Evolutionary conservation across 352 stramenopile genomes (phyloP), one percentile per base, ranked within the genome.

Genomic region (Pythium utonaiense): DNA sequence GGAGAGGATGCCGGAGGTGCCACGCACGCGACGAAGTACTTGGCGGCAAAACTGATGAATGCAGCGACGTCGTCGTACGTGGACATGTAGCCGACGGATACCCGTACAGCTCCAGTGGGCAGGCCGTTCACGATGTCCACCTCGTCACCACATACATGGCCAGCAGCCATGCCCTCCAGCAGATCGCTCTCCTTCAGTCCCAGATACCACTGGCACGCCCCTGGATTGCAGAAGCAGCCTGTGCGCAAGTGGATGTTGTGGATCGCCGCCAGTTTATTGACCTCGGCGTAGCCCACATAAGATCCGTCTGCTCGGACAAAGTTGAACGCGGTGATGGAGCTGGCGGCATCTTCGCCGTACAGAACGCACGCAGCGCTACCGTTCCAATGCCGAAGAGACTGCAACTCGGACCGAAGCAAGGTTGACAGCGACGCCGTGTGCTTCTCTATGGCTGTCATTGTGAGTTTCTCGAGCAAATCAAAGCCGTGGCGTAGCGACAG

Each of bases 221-320:
- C 83, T n/a, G 83, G 79, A 51, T 91, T 93, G 49, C 83, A 93
- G 51, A 91, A 90, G 53, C 83, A 93, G 16, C 83, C 83, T 17
- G 74, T 87, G n/a, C 83, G 75, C 19, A 93, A 53, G 44, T 83
- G 79, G 44, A 93, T 86, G 17, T 76, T 71, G 54, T 91, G 74
- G 19, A 91, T 79, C 24, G 74, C 69, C 4, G 83, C 74, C n/a
- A 91, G 78, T 24, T 84, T 86, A 24, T 73, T 57, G 10, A 91
- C 78, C 62, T 91, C 78, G 2, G 74, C 69, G 45, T 89, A 91
- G n/a, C 83, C 83, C 3, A 93, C 74, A 50, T 75, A 90, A 47
- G 67, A 77, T 9, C 71, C 69, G 28, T 93, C 79, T 0, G 66
- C 17, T 4, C 73, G 72, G 13, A 75, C 60, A 47, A 90, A 88